phyloP scores from a whole-genome alignment of 1,284 basidiomycete genomes.

The Ceratobasidium papillatum region DNA sequence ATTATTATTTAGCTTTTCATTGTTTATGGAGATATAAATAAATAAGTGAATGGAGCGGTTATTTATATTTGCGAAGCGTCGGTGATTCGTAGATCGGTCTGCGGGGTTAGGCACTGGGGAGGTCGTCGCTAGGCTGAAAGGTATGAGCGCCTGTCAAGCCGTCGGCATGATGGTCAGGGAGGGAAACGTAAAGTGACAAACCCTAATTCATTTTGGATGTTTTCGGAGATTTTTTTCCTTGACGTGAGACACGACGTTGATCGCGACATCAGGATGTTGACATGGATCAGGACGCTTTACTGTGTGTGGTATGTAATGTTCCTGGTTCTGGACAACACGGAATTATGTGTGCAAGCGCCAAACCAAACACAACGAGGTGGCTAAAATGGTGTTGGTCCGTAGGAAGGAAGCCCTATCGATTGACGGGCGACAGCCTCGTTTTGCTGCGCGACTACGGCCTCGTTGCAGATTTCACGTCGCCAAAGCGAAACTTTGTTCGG shows the following conservation, averaged over 20 bases:
- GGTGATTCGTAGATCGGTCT: background rate
- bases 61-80: background rate
- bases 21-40: constrained; percentile 10
- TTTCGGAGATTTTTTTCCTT: too few species aligned
- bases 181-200: too few species aligned
- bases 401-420: background rate
- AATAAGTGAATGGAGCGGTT: background rate
- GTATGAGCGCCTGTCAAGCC: background rate
- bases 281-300: too few species aligned
- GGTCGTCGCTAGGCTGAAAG: background rate
- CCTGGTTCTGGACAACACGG: background rate
- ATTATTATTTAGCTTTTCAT: background rate
- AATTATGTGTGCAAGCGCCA: background rate
- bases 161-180: background rate
- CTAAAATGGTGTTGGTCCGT: background rate
- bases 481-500: background rate
- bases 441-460: background rate
- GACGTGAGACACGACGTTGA: too few species aligned
- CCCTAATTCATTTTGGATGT: too few species aligned
- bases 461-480: background rate
- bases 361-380: too few species aligned
- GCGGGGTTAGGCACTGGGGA: background rate
- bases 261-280: too few species aligned
- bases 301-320: too few species aligned
- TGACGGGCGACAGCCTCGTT: background rate